Evolutionary conservation across 2,329 filamentous ascomycete species (phyloP).

Genomic region (Fonsecaea erecta): DNA sequence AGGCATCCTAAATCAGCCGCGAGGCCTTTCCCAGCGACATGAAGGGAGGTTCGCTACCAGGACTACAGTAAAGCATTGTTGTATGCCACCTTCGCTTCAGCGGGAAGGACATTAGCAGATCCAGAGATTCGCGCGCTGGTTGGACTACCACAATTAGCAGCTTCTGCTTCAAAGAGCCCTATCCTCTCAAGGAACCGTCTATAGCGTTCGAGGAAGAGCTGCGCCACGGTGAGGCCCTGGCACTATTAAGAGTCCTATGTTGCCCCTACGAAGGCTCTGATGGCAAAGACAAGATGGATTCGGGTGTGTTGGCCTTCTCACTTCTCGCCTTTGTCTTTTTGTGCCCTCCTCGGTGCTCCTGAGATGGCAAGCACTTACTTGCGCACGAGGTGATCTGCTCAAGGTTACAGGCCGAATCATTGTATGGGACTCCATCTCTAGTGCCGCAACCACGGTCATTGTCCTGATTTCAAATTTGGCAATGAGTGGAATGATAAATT

Average conservation of each 20-base stretch:
- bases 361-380: not conserved
- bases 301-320: not conserved
- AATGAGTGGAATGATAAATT: not conserved
- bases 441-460: not conserved
- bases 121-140: not conserved
- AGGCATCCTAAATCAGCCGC: conserved; percentile 5
- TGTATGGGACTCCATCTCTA: not conserved
- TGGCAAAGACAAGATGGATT: not conserved
- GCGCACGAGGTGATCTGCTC: not conserved
- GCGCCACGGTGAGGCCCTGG: not conserved
- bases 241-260: not conserved
- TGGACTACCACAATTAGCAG: not conserved
- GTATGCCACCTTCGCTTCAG: conserved; percentile 30
- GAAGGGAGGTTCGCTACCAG: conserved; percentile 9
- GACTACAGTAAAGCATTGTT: conserved; percentile 31
- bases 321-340: too few relatives aligned
- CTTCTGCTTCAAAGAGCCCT: not conserved
- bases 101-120: conserved; percentile 24
- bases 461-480: not conserved
- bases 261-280: not conserved
- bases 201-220: not conserved
- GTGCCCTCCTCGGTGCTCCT: not conserved
- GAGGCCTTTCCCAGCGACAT: conserved; percentile 6
- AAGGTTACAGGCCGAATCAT: not conserved
- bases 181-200: not conserved